Conservation (phyloP, 2,329 filamentous ascomycete genomes). For the Aspergillus brunneoviolaceus region DNA sequence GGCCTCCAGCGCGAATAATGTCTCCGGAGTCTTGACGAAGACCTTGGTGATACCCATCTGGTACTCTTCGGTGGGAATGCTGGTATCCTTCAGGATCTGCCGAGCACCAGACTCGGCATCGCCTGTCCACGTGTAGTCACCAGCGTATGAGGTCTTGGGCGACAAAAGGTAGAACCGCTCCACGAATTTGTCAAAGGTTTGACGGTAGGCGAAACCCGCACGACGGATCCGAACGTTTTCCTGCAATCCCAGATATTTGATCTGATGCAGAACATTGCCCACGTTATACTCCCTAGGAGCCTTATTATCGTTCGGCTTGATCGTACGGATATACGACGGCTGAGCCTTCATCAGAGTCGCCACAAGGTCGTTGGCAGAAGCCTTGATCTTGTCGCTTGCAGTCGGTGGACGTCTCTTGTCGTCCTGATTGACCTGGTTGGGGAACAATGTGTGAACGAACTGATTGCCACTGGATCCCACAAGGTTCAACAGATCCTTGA, state of each 20-base stretch:
- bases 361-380: constrained; percentile 91
- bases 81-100: constrained; percentile 94
- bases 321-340: constrained; percentile 96
- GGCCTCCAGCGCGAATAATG: constrained; percentile 90
- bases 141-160: constrained; percentile 90
- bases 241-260: constrained; percentile 98
- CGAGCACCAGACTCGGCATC: constrained; percentile 82
- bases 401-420: constrained; percentile 92
- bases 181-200: constrained; percentile 97
- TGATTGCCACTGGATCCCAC: constrained; percentile 79
- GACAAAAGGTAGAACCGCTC: constrained; percentile 96
- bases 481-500: constrained; percentile 89
- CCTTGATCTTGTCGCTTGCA: constrained; percentile 92
- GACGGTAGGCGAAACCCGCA: constrained; percentile 94
- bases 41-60: constrained; percentile 96
- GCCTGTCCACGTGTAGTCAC: constrained; percentile 94
- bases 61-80: constrained; percentile 91
- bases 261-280: constrained; percentile 91
- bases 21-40: constrained; percentile 98
- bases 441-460: constrained; percentile 88
- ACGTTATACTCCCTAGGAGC: constrained; percentile 89
- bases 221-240: constrained; percentile 97
- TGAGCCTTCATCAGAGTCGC: constrained; percentile 95
- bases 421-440: constrained; percentile 89
- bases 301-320: constrained; percentile 99